These are phyloP conservation scores for Lachnellula suecica DNA, from an alignment of 2,329 filamentous ascomycete species.

Conservation along the genomic window DNA sequence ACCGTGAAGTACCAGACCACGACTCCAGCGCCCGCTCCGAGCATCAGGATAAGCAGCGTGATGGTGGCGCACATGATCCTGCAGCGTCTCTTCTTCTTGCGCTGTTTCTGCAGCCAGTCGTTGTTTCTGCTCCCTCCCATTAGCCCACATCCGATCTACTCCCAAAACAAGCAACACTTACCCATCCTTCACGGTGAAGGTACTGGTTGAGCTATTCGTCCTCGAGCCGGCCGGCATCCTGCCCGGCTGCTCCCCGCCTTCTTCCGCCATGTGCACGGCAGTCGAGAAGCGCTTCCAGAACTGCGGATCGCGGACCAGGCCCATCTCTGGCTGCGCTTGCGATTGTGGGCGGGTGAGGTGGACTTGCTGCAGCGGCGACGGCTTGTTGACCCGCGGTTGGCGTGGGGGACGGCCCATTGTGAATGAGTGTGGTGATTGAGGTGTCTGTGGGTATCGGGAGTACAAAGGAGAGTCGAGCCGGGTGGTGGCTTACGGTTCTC, in stretches of 20 bases:
- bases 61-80: conserved; percentile 24
- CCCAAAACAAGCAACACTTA: not conserved
- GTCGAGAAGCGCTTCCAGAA: conserved; percentile 35
- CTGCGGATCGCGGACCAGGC: conserved; percentile 30
- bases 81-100: conserved; percentile 29
- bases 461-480: not conserved
- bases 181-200: conserved; percentile 17
- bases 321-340: conserved; percentile 18
- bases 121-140: conserved; percentile 23
- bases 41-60: conserved; percentile 20
- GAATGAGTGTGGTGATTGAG: not conserved
- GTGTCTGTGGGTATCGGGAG: not conserved
- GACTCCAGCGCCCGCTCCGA: conserved; percentile 25
- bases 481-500: not conserved
- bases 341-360: conserved; percentile 25
- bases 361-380: conserved; percentile 33
- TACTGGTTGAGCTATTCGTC: conserved; percentile 15
- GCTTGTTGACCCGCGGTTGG: conserved; percentile 19
- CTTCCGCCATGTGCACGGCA: conserved; percentile 30
- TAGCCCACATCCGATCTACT: not conserved
- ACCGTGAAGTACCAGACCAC: conserved; percentile 29
- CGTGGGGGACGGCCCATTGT: conserved; percentile 24
- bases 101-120: conserved; percentile 33
- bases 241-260: conserved; percentile 6
- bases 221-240: not conserved